A percentile compares a stretch with the other conserved stretches of the same genome.
These are phyloP conservation scores for Avena eriantha DNA, from an alignment of 176 grass and related monocot genomes.

Conservation along the genomic window DNA sequence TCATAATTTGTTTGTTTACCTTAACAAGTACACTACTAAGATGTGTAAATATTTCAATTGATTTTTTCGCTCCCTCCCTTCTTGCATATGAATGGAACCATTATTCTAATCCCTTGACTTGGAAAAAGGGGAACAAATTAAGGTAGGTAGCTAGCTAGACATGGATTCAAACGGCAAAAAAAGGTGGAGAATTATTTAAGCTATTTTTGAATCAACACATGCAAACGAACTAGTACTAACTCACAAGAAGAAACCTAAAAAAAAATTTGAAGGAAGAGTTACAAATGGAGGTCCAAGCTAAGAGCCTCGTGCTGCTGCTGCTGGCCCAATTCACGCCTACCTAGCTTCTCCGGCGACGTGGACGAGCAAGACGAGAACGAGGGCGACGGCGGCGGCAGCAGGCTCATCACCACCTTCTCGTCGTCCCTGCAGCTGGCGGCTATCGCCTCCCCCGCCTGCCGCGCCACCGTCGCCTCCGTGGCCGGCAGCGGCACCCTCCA, in stretches of 20 bases:
- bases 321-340: conserved; percentile 62
- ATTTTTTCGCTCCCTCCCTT: no score
- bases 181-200: conserved; percentile 55
- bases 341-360: conserved; percentile 75
- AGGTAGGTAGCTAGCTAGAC: neutral
- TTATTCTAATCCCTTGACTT: neutral
- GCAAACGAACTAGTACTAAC: conserved; percentile 38
- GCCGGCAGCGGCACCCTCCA: conserved; percentile 53
- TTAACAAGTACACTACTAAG: no score
- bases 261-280: conserved; percentile 42
- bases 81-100: neutral
- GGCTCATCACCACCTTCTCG: conserved; percentile 56
- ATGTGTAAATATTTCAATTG: no score
- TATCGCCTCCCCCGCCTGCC: conserved; percentile 9
- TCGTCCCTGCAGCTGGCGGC: conserved; percentile 44
- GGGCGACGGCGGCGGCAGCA: conserved; percentile 52
- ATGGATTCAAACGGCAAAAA: conserved; percentile 46
- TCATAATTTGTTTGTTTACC: no score
- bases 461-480: conserved; percentile 35
- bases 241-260: conserved; percentile 60
- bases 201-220: conserved; percentile 63
- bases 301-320: conserved; percentile 57
- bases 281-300: conserved; percentile 96
- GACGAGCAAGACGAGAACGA: conserved; percentile 68
- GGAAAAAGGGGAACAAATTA: conserved; percentile 10